A percentile compares a stretch with the other conserved stretches of the same genome.
Evolutionary conservation across 352 stramenopile genomes (phyloP).

Genomic region (Aphanomyces astaci): DNA sequence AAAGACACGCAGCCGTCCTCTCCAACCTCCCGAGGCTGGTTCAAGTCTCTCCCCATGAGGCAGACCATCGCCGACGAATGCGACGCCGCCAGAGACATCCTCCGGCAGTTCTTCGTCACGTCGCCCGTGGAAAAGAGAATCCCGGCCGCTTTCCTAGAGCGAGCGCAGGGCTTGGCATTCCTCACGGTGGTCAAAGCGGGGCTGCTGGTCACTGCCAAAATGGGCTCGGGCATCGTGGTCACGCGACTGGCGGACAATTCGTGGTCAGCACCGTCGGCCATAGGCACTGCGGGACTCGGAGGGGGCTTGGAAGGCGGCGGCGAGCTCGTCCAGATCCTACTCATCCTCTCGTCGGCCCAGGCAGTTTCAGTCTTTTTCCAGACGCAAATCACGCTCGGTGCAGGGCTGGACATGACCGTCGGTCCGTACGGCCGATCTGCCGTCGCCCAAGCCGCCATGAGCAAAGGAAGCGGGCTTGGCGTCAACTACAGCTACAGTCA

Average conservation of each 20-base stretch:
- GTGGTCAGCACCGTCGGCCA: slow-evolving; percentile 90
- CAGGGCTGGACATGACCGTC: slow-evolving; percentile 83
- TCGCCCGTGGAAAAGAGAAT: slow-evolving; percentile 53
- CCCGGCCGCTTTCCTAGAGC: slow-evolving; percentile 69
- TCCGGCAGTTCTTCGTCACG: slow-evolving; percentile 71
- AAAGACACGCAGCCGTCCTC: slow-evolving; percentile 42
- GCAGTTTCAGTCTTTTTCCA: slow-evolving; percentile 88
- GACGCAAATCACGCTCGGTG: slow-evolving; percentile 87
- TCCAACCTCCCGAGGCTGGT: slow-evolving; percentile 54
- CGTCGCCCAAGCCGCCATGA: slow-evolving; percentile 69
- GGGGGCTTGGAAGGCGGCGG: slow-evolving; percentile 82
- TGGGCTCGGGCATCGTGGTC: slow-evolving; percentile 85
- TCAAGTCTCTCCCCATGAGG: slow-evolving; percentile 60
- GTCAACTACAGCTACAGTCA: slow-evolving; percentile 93
- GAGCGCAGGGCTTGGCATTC: slow-evolving; percentile 74
- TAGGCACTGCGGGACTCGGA: slow-evolving; percentile 86
- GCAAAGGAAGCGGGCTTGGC: slow-evolving; percentile 51
- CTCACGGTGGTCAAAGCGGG: slow-evolving; percentile 80
- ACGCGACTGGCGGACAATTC: slow-evolving; percentile 71
- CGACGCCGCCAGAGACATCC: slow-evolving; percentile 61
- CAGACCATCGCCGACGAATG: slow-evolving; percentile 71
- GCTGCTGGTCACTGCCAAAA: slow-evolving; percentile 73
- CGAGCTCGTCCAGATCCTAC: slow-evolving; percentile 92
- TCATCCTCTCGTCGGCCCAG: slow-evolving; percentile 88
- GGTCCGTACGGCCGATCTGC: slow-evolving; percentile 85